Evolutionary conservation across 2,329 filamentous ascomycete genomes (phyloP), one percentile per base, ranked within the genome.

Genomic region (Gyromitra esculenta): DNA sequence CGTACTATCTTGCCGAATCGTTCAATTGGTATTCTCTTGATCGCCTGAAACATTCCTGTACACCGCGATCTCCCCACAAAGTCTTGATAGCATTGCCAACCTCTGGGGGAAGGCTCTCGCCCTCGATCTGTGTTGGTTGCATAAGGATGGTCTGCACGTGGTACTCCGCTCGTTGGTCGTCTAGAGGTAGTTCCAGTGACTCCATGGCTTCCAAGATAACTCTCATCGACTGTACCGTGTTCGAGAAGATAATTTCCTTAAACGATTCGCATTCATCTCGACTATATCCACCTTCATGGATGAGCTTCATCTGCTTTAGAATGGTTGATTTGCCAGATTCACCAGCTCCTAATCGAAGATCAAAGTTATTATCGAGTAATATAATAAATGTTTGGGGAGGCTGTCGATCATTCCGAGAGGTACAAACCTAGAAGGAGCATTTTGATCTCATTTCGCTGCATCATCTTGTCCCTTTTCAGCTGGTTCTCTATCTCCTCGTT

Each of bases 401-500:
- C 18, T 35, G 50, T 39, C 8, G 13, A 45, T 45, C n/a, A 39
- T 21, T 21, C 5, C 15, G 35, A 66, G 62, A 70, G 68, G 80
- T 77, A 87, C 91, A 83, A 89, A 97, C 96, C 96, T 82, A 99
- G 91, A 82, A 99, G 89, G 82, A 99, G 88, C 96, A 99, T 98
- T 90, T 99, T 99, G 88, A 99, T 99, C 87, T 99, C 96, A 82
- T 99, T 99, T 82, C 95, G 91, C 87, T 97, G 94, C 88, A 97
- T 92, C 92, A 98, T 92, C 87, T 97, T 96, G 84, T 99, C 96
- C 85, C 93, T 90, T 90, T 97, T 98, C 84, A 98, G 88, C 88
- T 98, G 95, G 85, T 97, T 98, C 87, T 99, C 96, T 83, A 99
- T 99, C 90, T 98, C 95, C 89, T 99, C 96, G 85, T 99, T 98